Percentiles rank a stretch among this genome's conserved stretches.
Conservation (phyloP, 306 rosid genomes). For the Clitoria ternatea region DNA sequence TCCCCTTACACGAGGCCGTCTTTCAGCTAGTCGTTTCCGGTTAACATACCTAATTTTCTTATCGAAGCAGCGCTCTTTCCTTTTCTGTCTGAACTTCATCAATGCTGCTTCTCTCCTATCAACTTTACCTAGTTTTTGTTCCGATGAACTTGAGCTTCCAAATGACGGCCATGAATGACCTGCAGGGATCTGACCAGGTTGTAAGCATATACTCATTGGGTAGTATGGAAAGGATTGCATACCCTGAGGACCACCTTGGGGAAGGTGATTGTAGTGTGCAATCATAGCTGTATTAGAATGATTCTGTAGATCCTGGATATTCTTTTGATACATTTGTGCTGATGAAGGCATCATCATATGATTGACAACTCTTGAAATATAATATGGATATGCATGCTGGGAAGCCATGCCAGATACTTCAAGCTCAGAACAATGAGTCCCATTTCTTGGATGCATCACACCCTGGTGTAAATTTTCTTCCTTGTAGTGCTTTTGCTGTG, state of each 20-base stretch:
- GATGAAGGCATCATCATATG: slow-evolving; percentile 70
- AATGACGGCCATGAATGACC: slow-evolving; percentile 65
- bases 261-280: slow-evolving; percentile 66
- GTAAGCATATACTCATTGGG: slow-evolving; percentile 61
- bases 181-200: slow-evolving; percentile 71
- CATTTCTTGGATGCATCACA: slow-evolving; percentile 46
- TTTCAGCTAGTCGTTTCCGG: slow-evolving; percentile 81
- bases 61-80: slow-evolving; percentile 94
- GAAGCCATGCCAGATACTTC: slow-evolving; percentile 46
- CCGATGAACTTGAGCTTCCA: slow-evolving; percentile 58
- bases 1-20: slow-evolving; percentile 88
- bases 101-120: slow-evolving; percentile 98
- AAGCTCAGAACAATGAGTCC: slow-evolving; percentile 35
- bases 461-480: slow-evolving; percentile 48
- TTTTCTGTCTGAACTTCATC: slow-evolving; percentile 91
- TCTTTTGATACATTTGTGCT: slow-evolving; percentile 63
- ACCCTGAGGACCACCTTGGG: slow-evolving; percentile 72
- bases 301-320: slow-evolving; percentile 65
- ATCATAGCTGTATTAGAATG: slow-evolving; percentile 52
- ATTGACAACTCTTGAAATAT: slow-evolving; percentile 60
- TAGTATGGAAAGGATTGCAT: slow-evolving; percentile 73
- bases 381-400: slow-evolving; percentile 71
- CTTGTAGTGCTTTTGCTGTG: slow-evolving; percentile 40
- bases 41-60: slow-evolving; percentile 92
- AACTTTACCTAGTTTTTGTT: slow-evolving; percentile 55